Conservation (phyloP, 495 filamentous ascomycete genomes). For the Ramalina intermedia region DNA sequence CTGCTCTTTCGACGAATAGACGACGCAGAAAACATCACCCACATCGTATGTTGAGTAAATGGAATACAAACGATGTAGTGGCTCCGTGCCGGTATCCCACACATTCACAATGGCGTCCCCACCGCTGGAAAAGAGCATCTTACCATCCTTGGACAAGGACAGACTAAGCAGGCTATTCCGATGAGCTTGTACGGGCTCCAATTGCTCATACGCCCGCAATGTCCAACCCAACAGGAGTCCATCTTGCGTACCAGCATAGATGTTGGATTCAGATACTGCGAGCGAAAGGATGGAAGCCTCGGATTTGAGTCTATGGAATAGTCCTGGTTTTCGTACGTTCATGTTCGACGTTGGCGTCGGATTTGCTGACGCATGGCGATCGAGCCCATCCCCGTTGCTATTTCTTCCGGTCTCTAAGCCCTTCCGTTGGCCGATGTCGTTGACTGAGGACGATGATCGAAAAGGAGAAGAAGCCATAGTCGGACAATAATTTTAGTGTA, state of each 20-base stretch:
- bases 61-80: conserved; percentile 61
- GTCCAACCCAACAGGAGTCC: conserved; percentile 89
- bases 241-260: conserved; percentile 84
- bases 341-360: too few relatives aligned
- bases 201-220: conserved; percentile 67
- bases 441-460: too few relatives aligned
- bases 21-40: conserved; percentile 87
- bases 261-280: conserved; percentile 42
- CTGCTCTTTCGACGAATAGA: conserved; percentile 61
- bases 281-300: conserved; percentile 59
- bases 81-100: conserved; percentile 37
- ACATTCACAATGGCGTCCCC: conserved; percentile 88
- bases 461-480: too few relatives aligned
- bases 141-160: conserved; percentile 56
- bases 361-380: too few relatives aligned
- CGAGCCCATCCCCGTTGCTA: too few relatives aligned
- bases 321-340: conserved; percentile 25
- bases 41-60: conserved; percentile 92
- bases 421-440: too few relatives aligned
- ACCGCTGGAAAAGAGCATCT: conserved; percentile 78
- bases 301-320: conserved; percentile 56
- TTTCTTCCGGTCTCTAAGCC: too few relatives aligned
- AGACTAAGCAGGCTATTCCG: conserved; percentile 79
- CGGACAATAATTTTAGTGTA: too few relatives aligned
- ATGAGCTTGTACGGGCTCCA: conserved; percentile 67